Base-by-base conservation (phyloP, 345 rosid species). In the Brassica incana region DNA sequence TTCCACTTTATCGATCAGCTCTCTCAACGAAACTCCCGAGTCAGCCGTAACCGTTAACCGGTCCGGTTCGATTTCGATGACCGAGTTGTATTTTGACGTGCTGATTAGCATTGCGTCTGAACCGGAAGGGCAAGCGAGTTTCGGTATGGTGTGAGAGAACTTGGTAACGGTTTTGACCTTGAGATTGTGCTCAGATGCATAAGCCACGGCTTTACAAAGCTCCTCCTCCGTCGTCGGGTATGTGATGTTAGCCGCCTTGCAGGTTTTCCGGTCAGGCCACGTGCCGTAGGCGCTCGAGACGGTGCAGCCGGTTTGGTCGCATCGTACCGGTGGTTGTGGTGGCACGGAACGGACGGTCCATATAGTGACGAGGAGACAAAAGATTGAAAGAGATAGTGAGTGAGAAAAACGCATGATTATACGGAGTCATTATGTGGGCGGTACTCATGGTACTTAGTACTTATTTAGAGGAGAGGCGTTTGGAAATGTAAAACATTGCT, bases 141-240 rank as follows among this genome's bases (percentile, higher is more conserved):
- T 95, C 0, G 97, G 92, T 20, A 92, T 94, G 18, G 97, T 86
- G 76, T 91, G 95, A 1, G 97, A 92, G 74, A 90, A 92, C 59
- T 73, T 83, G 80, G 91, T 90, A 8, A 89, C 92, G 0, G 88
- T 93, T 80, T 92, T 91, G 32, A 91, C 82, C 77, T 86, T 91
- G 73, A 95, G 87, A 20, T 81, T 84, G 58, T 85, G 83, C 67
- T 69, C 77, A 23, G 71, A 66, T 3, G 97, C 97, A 35, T 73
- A 65, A 5, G 94, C 97, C 32, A 91, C 94, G 9, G 91, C 89
- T 1, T 59, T 38, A 2, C 81, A 84, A 14, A 92, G 88, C 80
- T 89, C 97, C 40, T 91, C 89, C 70, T 95, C 95, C 1, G 94
- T 89, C 12, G 86, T 77, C 2, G 97, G 95, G 75, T 90, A 90